phyloP scores from a whole-genome alignment of 2,329 filamentous ascomycete genomes.

The Fusarium sp. region DNA sequence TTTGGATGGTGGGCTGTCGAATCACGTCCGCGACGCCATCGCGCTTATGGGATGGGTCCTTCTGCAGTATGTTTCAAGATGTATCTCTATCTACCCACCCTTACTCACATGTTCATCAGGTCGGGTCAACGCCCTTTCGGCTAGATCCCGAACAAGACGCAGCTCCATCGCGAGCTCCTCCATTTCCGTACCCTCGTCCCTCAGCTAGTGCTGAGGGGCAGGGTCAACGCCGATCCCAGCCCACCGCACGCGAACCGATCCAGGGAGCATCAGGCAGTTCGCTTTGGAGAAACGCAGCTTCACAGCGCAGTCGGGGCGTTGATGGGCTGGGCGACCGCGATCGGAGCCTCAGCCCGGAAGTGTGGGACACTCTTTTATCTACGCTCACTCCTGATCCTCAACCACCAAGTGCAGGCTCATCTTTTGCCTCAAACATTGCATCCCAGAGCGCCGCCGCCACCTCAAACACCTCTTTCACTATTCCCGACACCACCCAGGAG shows the following conservation, averaged over 20 bases:
- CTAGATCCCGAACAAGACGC: slow-evolving; percentile 4
- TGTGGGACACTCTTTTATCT: slow-evolving; percentile 82
- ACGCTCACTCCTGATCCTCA: slow-evolving; percentile 85
- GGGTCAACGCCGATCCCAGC: slow-evolving; percentile 6
- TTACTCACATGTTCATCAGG: slow-evolving; percentile 24
- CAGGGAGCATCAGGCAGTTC: neutral
- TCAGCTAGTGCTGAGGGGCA: neutral
- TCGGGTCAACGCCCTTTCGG: neutral
- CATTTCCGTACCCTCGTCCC: neutral
- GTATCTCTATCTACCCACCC: no score
- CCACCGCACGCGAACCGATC: neutral
- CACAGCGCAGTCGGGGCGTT: slow-evolving; percentile 45
- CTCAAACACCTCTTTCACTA: slow-evolving; percentile 51
- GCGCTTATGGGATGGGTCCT: slow-evolving; percentile 39
- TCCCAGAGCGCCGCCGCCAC: slow-evolving; percentile 57
- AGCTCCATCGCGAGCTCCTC: neutral
- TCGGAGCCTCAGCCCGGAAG: slow-evolving; percentile 80
- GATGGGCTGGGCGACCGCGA: slow-evolving; percentile 87
- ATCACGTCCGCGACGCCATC: slow-evolving; percentile 27
- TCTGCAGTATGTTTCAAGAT: neutral
- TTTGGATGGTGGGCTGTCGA: slow-evolving; percentile 43
- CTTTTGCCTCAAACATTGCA: slow-evolving; percentile 72
- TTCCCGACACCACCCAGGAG: slow-evolving; percentile 50
- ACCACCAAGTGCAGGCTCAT: slow-evolving; percentile 81
- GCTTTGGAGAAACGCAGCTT: slow-evolving; percentile 7